Conservation (phyloP, 345 rosid genomes). For the Barbarea vulgaris region DNA sequence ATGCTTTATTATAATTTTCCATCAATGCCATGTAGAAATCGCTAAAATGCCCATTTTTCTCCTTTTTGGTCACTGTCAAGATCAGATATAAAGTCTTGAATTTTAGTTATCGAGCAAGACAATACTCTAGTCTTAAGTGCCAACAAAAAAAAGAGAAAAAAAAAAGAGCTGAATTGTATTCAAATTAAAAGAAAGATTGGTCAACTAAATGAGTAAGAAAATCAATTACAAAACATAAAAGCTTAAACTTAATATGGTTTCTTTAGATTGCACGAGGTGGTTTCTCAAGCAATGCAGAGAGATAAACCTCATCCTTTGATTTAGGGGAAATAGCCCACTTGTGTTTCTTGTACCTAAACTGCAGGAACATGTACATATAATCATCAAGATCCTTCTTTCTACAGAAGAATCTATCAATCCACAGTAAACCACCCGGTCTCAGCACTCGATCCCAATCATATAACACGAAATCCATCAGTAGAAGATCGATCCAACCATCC, state of each 20-base stretch:
- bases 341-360: slow-evolving; percentile 85
- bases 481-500: slow-evolving; percentile 85
- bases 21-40: not conserved
- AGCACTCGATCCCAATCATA: slow-evolving; percentile 86
- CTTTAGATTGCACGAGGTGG: slow-evolving; percentile 75
- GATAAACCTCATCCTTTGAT: slow-evolving; percentile 67
- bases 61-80: slow-evolving; percentile 10
- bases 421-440: slow-evolving; percentile 85
- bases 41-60: not conserved
- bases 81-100: not conserved
- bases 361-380: slow-evolving; percentile 89
- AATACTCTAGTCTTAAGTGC: slow-evolving; percentile 4
- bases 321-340: slow-evolving; percentile 76
- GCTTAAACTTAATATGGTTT: not conserved
- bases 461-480: slow-evolving; percentile 76
- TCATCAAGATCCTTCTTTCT: slow-evolving; percentile 72
- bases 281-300: slow-evolving; percentile 86
- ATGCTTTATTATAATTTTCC: slow-evolving; percentile 14
- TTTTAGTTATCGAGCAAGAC: not conserved
- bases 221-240: slow-evolving; percentile 1
- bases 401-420: slow-evolving; percentile 88
- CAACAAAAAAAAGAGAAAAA: no score
- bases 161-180: slow-evolving; percentile 23
- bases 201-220: slow-evolving; percentile 13
- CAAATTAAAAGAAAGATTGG: slow-evolving; percentile 2